Conservation (phyloP, 1,284 basidiomycete species). For the Malassezia japonica region DNA sequence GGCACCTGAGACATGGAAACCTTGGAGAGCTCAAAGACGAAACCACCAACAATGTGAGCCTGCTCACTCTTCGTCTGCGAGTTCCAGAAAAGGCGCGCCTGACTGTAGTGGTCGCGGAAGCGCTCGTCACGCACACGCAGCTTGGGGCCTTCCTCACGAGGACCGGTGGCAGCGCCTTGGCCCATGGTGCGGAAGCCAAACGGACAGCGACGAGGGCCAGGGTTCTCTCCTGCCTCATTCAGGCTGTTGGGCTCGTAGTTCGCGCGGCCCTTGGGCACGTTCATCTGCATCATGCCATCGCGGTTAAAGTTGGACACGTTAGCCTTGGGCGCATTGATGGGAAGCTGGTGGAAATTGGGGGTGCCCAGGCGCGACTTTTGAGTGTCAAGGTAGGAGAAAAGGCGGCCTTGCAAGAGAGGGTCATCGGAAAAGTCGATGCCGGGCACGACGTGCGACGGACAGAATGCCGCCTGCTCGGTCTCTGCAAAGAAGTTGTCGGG, state of each 20-base stretch:
- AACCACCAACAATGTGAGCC: conserved; percentile 3
- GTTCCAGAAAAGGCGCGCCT: conserved; percentile 8
- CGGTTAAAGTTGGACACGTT: conserved; percentile 69
- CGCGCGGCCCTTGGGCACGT: conserved; percentile 14
- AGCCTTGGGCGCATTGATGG: conserved; percentile 69
- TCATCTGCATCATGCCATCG: conserved; percentile 47
- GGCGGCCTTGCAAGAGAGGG: conserved; percentile 81
- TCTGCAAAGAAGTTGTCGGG: conserved; percentile 57
- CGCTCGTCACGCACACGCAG: conserved; percentile 12
- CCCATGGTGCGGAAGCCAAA: conserved; percentile 1
- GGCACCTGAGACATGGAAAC: conserved; percentile 7
- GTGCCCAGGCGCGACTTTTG: conserved; percentile 56
- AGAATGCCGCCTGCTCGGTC: conserved; percentile 61
- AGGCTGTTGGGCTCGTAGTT: conserved; percentile 17
- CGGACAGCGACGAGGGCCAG: conserved; percentile 8
- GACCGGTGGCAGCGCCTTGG: conserved; percentile 1
- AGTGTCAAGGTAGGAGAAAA: conserved; percentile 68
- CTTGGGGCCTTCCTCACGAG: conserved; percentile 10
- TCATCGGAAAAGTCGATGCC: conserved; percentile 81
- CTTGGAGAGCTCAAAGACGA: conserved; percentile 7
- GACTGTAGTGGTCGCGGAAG: conserved; percentile 13
- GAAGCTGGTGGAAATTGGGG: conserved; percentile 74
- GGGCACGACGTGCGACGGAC: conserved; percentile 72
- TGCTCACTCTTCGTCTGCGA: conserved; percentile 9
- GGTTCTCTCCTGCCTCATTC: conserved; percentile 1